A percentile compares a stretch with the other conserved stretches of the same genome.
Evolutionary conservation across 208 protist species (phyloP).

Genomic region (Leishmania braziliensis): DNA sequence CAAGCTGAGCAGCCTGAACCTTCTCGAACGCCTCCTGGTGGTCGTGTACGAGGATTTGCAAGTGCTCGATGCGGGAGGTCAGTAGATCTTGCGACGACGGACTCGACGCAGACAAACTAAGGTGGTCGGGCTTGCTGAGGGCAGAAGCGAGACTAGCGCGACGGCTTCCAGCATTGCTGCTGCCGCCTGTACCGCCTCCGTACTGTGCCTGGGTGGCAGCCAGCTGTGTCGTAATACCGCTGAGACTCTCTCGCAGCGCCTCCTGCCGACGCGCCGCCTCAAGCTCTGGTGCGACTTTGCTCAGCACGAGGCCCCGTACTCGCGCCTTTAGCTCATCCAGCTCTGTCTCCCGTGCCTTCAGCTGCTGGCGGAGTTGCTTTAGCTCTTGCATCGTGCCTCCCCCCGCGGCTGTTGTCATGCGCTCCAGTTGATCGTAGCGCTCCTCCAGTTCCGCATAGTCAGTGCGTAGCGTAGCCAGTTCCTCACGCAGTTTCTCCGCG

Average conservation of each 20-base stretch:
- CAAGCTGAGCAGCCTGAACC: conserved; percentile 16
- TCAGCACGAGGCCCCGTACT: conserved; percentile 14
- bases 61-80: conserved; percentile 33
- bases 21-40: conserved; percentile 35
- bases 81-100: conserved; percentile 19
- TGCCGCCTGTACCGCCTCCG: background rate
- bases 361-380: conserved; percentile 30
- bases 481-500: conserved; percentile 20
- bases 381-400: conserved; percentile 32
- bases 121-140: background rate
- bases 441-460: conserved; percentile 39
- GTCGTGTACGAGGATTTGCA: conserved; percentile 33
- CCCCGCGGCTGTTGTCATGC: conserved; percentile 19
- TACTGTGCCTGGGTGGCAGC: conserved; percentile 30
- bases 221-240: conserved; percentile 44
- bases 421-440: conserved; percentile 31
- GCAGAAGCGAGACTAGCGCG: background rate
- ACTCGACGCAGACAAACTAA: background rate
- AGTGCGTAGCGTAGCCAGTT: conserved; percentile 22
- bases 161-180: background rate
- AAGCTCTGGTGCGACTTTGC: conserved; percentile 30
- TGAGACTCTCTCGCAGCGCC: conserved; percentile 42
- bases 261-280: conserved; percentile 35
- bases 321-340: conserved; percentile 35
- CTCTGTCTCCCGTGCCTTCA: conserved; percentile 31